Base-by-base conservation (phyloP, 805 yeast genomes). In the Cyberlindnera samutprakarnensis region DNA sequence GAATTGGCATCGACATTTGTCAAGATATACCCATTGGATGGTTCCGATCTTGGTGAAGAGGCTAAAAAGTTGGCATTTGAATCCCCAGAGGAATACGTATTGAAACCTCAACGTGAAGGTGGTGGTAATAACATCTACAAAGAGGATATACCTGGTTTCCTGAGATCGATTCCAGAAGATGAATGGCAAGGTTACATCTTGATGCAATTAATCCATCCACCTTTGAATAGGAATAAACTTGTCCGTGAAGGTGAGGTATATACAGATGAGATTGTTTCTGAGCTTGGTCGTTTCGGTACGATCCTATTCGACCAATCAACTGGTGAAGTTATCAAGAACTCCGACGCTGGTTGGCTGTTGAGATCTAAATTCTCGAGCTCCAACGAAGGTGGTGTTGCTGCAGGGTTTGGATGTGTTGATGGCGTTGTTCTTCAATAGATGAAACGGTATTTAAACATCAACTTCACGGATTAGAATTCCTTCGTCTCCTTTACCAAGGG, bases 301-400 rank as follows among this genome's bases (percentile, higher is more conserved):
- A 67, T 78, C 18, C 47, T 92, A 18, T 86, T 90, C 63, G 73
- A 92, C 53, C 79, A 76, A 39, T 51, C 64, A 8, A 53, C 68
- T 1, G 79, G 82, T 3, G 62, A 70, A 22, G 61, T 81, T 9
- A 47, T 72, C 23, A 52, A 61, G 33, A 92, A 92, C 54, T 72
- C 73, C 25, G 71, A 71, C 41, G 75, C 87, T 2, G 97, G 96
- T 6, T 85, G 84, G 75, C 65, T 92, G 42, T 62, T 92, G 45
- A 75, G 98, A 60, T 82, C 96, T 1, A 92, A 92, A 56, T 75
- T 87, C 36, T 80, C 84, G 42, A 63, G 80, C 4, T 81, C 94
- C 33, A 78, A 92, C 57, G 99, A 92, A 62, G 98, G 98, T 23
- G 99, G 99, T 24, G 96, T 92, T 21, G 97, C 97, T 15, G 98